These are phyloP conservation scores for Botryotinia globosa DNA, from an alignment of 2,329 filamentous ascomycete species.

Conservation along the genomic window DNA sequence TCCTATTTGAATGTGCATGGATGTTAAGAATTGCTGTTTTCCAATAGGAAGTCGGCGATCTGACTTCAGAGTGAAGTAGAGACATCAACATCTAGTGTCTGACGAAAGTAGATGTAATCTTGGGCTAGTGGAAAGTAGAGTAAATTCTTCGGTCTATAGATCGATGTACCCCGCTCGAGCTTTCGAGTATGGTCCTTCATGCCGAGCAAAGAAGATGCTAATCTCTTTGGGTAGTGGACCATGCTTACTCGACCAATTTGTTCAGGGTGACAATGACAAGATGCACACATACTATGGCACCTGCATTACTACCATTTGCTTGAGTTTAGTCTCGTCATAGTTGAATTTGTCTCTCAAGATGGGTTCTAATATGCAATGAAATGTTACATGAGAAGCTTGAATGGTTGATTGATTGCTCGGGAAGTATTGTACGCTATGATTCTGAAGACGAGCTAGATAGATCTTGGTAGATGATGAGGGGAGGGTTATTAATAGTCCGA, in stretches of 20 bases:
- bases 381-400: neutral
- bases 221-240: neutral
- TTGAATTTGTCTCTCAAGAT: neutral
- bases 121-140: neutral
- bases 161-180: neutral
- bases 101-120: neutral
- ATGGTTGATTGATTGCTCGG: neutral
- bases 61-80: neutral
- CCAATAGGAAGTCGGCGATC: no score
- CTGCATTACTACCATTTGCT: neutral
- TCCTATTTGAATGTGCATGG: no score
- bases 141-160: neutral
- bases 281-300: neutral
- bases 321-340: neutral
- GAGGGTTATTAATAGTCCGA: conserved; percentile 6
- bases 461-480: neutral
- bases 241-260: neutral
- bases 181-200: neutral
- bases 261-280: neutral
- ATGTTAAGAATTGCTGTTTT: no score
- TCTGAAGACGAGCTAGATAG: neutral
- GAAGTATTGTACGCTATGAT: neutral
- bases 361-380: neutral
- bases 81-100: neutral
- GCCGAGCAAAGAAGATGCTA: neutral